Base-by-base conservation (phyloP, 192 early-diverging fungal species). In the Entomortierella parvispora region DNA sequence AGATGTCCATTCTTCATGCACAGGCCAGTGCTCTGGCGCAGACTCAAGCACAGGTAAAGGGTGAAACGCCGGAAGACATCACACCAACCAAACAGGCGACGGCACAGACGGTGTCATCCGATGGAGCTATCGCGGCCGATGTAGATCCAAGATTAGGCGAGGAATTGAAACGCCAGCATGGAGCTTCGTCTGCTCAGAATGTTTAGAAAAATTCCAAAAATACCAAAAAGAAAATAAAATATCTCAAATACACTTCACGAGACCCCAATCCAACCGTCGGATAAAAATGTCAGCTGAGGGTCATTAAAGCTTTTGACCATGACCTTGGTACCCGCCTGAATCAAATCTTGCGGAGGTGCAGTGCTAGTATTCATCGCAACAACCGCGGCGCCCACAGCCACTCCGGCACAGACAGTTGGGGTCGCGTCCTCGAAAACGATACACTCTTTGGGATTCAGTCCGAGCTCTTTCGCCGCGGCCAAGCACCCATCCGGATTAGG, bases 381-480 rank as follows among this genome's bases (percentile, higher is more conserved):
- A 5, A 77, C 74, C 10, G 60, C 65, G 59, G 74, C 74, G 4
- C 80, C 83, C 4, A 79, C 67, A 3, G 74, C 75, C 3, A 60
- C 50, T 7, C 79, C 85, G 7, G 85, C 78, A 5, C 69, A 47
- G 28, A 86, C 71, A 33, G 83, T 83, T 1, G 82, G 69, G 37
- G 85, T 81, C 0, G 85, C 81, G 56, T 86, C 85, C 58, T 86
- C 85, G 79, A 86, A 81, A 2, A 86, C 85, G 26, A 86, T 68
- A 71, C 83, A 84, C 9, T 86, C 81, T 20, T 59, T 44, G 3
- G 74, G 51, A 44, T 58, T 29, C 5, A 68, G 47, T 2, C 77
- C 68, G 40, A 86, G 40, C 8, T 61, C 54, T 8, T 61, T 44
- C 8, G 79, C 83, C 0, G 76, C 83, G 7, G 28, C 46, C 31